Evolutionary conservation across 2,329 filamentous ascomycete species (phyloP).

Genomic region (Xylariaceae sp.): DNA sequence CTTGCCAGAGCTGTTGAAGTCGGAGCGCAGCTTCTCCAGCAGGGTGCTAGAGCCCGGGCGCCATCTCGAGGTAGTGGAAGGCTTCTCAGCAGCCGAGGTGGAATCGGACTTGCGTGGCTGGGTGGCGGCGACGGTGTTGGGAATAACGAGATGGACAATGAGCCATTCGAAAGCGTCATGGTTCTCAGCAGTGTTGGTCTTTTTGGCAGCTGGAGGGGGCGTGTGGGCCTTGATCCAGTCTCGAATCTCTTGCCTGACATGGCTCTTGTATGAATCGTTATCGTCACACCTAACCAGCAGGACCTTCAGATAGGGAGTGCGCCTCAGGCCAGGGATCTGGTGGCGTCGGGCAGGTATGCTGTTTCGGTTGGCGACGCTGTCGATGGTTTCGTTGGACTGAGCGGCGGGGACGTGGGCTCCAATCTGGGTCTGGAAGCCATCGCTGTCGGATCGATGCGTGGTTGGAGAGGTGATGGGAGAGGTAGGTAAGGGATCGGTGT

Average conservation of each 20-base stretch:
- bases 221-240: constrained; percentile 88
- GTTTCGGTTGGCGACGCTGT: constrained; percentile 34
- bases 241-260: constrained; percentile 70
- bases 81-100: constrained; percentile 55
- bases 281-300: constrained; percentile 91
- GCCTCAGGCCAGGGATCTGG: constrained; percentile 89
- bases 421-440: constrained; percentile 59
- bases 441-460: constrained; percentile 40
- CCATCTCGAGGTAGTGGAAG: constrained; percentile 64
- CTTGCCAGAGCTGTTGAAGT: constrained; percentile 78
- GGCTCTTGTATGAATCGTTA: constrained; percentile 85
- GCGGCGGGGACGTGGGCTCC: constrained; percentile 18
- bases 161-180: constrained; percentile 97
- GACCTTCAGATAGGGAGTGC: constrained; percentile 90
- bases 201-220: constrained; percentile 54
- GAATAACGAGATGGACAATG: constrained; percentile 86
- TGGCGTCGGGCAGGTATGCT: constrained; percentile 63
- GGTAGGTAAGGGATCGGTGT: constrained; percentile 37
- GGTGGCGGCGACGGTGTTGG: constrained; percentile 75
- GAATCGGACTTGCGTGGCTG: constrained; percentile 64
- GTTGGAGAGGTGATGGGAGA: constrained; percentile 35
- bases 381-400: constrained; percentile 36
- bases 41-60: constrained; percentile 75
- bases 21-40: constrained; percentile 81
- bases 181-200: constrained; percentile 71